Conservation (phyloP, 1,284 basidiomycete species). For the Ceratobasidium sp. region DNA sequence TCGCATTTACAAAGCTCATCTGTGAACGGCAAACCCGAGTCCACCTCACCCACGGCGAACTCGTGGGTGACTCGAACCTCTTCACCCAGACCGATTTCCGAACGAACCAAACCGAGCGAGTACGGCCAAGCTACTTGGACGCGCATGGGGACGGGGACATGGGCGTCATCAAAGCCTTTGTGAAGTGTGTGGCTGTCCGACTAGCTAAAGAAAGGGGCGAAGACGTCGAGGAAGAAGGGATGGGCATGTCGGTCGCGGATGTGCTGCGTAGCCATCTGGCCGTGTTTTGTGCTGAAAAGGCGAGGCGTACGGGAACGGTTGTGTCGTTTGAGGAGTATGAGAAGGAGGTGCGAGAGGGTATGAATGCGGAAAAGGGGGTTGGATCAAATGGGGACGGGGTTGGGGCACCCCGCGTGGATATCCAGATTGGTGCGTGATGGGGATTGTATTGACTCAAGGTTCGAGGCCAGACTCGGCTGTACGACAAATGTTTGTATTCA, state of each 20-base stretch:
- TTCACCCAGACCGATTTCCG: conserved; percentile 83
- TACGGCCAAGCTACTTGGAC: conserved; percentile 17
- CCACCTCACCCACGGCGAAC: conserved; percentile 82
- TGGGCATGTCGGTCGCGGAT: conserved; percentile 69
- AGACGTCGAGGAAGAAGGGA: conserved; percentile 52
- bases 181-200: conserved; percentile 67
- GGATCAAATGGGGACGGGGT: background rate
- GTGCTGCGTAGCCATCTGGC: conserved; percentile 78
- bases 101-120: conserved; percentile 46
- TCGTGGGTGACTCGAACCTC: conserved; percentile 77
- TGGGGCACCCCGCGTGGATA: too few species aligned
- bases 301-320: conserved; percentile 68
- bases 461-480: too few species aligned
- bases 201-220: conserved; percentile 24
- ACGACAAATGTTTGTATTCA: too few species aligned
- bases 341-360: conserved; percentile 43
- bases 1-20: conserved; percentile 69
- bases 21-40: conserved; percentile 78
- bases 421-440: too few species aligned
- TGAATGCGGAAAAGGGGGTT: conserved; percentile 24
- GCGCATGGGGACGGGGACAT: conserved; percentile 79
- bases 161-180: conserved; percentile 73
- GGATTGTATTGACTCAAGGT: too few species aligned
- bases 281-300: conserved; percentile 84
- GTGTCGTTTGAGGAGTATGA: conserved; percentile 57